phyloP scores from a whole-genome alignment of 2,329 filamentous ascomycete genomes.

The Cryphonectria japonica region DNA sequence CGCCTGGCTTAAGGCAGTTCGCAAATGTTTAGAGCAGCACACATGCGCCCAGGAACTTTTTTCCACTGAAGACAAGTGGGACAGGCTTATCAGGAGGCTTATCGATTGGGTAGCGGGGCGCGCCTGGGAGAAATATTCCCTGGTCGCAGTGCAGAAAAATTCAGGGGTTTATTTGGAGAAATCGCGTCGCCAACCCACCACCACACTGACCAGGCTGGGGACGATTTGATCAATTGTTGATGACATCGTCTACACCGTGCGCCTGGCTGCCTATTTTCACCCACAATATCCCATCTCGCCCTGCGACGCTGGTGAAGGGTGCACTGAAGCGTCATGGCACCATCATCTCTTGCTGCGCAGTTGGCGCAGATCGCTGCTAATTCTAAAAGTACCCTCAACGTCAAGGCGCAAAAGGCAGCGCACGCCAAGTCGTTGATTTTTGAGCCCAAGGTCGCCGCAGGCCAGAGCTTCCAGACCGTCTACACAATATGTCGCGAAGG shows the following conservation, averaged over 20 bases:
- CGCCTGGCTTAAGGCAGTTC: background rate
- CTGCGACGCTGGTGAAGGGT: conserved; percentile 19
- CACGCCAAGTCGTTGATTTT: conserved; percentile 97
- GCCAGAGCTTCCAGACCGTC: conserved; percentile 87
- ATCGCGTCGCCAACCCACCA: conserved; percentile 12
- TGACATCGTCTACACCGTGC: background rate
- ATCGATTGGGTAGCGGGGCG: conserved; percentile 6
- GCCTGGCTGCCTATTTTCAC: background rate
- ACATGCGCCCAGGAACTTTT: conserved; percentile 17
- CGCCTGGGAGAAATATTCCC: background rate
- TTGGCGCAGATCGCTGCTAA: conserved; percentile 88
- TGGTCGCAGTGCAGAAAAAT: conserved; percentile 17
- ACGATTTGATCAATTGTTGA: conserved; percentile 4
- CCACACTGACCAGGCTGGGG: background rate
- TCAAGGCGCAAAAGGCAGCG: conserved; percentile 88
- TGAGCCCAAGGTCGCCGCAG: conserved; percentile 79
- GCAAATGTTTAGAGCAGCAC: conserved; percentile 13
- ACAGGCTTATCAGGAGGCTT: conserved; percentile 11
- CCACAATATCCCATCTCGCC: conserved; percentile 6
- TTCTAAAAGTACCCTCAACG: conserved; percentile 86
- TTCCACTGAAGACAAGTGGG: conserved; percentile 15
- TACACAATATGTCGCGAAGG: conserved; percentile 87
- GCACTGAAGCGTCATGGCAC: conserved; percentile 21
- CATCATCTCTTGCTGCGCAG: conserved; percentile 82
- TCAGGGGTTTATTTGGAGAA: conserved; percentile 14